phyloP scores from a whole-genome alignment of 1,139 yeast genomes.

The Geotrichum histeridarum region DNA sequence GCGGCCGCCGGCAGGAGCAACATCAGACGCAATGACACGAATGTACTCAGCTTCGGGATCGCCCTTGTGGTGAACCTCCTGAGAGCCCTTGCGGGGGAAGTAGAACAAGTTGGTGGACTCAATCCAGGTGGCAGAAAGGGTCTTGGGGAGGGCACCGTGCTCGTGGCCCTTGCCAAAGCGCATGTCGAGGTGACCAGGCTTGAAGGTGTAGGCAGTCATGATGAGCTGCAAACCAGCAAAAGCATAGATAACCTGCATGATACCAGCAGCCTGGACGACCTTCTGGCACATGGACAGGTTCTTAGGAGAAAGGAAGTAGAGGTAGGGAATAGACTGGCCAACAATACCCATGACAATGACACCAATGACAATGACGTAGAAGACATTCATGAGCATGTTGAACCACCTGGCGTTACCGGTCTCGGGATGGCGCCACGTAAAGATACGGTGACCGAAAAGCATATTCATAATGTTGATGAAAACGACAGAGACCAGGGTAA shows the following conservation, averaged over 20 bases:
- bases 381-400: slow-evolving; percentile 49
- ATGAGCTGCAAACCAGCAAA: slow-evolving; percentile 50
- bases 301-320: slow-evolving; percentile 48
- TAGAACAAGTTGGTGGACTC: slow-evolving; percentile 53
- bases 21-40: slow-evolving; percentile 42
- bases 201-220: slow-evolving; percentile 48
- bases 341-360: slow-evolving; percentile 62
- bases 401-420: slow-evolving; percentile 56
- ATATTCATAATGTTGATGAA: slow-evolving; percentile 45
- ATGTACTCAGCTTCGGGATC: slow-evolving; percentile 47
- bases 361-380: slow-evolving; percentile 54
- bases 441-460: slow-evolving; percentile 68
- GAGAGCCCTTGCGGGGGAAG: slow-evolving; percentile 29
- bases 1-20: slow-evolving; percentile 39
- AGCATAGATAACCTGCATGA: slow-evolving; percentile 56
- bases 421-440: slow-evolving; percentile 80
- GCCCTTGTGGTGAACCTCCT: slow-evolving; percentile 35
- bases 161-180: slow-evolving; percentile 37
- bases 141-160: slow-evolving; percentile 34
- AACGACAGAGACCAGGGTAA: slow-evolving; percentile 49
- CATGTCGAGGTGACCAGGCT: slow-evolving; percentile 54
- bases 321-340: slow-evolving; percentile 61
- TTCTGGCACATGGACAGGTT: slow-evolving; percentile 50
- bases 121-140: slow-evolving; percentile 80
- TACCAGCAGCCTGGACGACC: slow-evolving; percentile 54